Percentiles rank a stretch among this genome's conserved stretches.
Evolutionary conservation across 768 basidiomycete genomes (phyloP).

Genomic region (Rhizopogon salebrosus): DNA sequence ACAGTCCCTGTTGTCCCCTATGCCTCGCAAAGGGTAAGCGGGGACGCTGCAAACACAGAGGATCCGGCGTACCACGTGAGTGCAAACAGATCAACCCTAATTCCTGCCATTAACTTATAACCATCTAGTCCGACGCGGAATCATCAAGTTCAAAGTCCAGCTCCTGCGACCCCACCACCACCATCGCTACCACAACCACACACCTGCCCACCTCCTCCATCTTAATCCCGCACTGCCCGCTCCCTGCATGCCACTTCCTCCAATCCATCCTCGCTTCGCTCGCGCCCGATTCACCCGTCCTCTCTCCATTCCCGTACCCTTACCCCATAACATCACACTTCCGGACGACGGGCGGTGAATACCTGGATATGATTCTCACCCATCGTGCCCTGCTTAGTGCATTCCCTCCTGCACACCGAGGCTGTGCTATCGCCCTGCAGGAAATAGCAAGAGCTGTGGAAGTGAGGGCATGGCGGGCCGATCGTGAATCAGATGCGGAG

Average conservation of each 20-base stretch:
- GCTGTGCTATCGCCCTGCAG: conserved; percentile 60
- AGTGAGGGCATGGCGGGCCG: conserved; percentile 60
- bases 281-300: conserved; percentile 34
- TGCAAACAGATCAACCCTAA: neutral
- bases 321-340: conserved; percentile 26
- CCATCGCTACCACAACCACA: conserved; percentile 9
- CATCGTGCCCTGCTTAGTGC: conserved; percentile 67
- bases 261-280: conserved; percentile 54
- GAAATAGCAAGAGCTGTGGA: conserved; percentile 65
- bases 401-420: conserved; percentile 56
- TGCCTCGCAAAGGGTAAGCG: conserved; percentile 31
- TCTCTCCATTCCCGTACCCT: conserved; percentile 27
- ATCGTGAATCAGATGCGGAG: conserved; percentile 65
- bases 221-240: conserved; percentile 6
- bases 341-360: conserved; percentile 64
- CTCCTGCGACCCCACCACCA: conserved; percentile 21
- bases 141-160: conserved; percentile 41
- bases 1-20: conserved; percentile 16
- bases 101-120: neutral
- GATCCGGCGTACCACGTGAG: conserved; percentile 40
- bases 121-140: conserved; percentile 40
- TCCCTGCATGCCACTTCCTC: conserved; percentile 58
- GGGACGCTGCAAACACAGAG: conserved; percentile 39
- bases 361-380: conserved; percentile 72
- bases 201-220: conserved; percentile 12